Evolutionary conservation across 2,329 filamentous ascomycete genomes (phyloP).

Genomic region (Microdochium paspali): DNA sequence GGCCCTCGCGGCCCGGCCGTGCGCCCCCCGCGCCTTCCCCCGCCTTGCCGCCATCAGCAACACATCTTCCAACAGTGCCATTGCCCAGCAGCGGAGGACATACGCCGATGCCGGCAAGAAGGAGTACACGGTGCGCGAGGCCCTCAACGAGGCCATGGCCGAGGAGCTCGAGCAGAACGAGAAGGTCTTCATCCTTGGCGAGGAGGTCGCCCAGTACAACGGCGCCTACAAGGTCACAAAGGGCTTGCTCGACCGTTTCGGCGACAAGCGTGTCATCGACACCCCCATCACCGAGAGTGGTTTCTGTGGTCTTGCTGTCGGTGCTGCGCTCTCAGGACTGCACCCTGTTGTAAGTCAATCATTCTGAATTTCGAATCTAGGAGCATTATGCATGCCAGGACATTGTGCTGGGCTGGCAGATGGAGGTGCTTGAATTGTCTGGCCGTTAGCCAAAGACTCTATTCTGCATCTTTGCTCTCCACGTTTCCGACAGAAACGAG

Average conservation of each 20-base stretch:
- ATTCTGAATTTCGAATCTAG: too few relatives aligned
- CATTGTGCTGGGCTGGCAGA: too few relatives aligned
- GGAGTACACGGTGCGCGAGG: conserved; percentile 95
- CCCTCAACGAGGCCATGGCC: conserved; percentile 92
- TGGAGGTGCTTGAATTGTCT: too few relatives aligned
- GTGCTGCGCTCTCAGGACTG: conserved; percentile 87
- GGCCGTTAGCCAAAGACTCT: too few relatives aligned
- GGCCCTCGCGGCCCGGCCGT: conserved; percentile 31
- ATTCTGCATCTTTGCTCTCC: too few relatives aligned
- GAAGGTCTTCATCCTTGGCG: conserved; percentile 92
- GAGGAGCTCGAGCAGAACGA: conserved; percentile 92
- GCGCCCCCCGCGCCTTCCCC: conserved; percentile 19
- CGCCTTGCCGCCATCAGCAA: conserved; percentile 12
- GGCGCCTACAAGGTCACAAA: conserved; percentile 99
- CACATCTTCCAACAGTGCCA: conserved; percentile 17
- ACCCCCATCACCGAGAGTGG: conserved; percentile 97
- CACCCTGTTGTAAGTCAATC: conserved; percentile 77
- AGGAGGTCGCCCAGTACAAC: conserved; percentile 99
- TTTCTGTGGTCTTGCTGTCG: conserved; percentile 87
- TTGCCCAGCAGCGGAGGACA: conserved; percentile 38
- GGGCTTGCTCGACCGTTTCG: conserved; percentile 92
- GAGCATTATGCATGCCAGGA: too few relatives aligned
- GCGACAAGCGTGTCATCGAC: conserved; percentile 95
- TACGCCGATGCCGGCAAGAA: conserved; percentile 60
- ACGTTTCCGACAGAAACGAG: too few relatives aligned